phyloP scores from a whole-genome alignment of 768 basidiomycete species.

The Cystoderma amianthinum region DNA sequence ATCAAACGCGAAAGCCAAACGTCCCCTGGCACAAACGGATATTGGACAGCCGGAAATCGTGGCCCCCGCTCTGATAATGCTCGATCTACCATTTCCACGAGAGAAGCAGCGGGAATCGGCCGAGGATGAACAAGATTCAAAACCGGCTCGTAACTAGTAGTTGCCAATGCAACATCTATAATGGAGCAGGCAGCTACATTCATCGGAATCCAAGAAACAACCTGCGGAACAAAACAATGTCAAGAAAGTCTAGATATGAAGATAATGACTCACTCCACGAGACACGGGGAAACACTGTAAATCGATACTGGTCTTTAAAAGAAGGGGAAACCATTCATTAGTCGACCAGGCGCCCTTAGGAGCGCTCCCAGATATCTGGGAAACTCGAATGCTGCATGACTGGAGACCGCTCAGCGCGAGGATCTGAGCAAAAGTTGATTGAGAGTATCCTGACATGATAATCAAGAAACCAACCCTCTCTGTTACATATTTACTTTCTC shows the following conservation, averaged over 20 bases:
- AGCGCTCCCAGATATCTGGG: background rate
- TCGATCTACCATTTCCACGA: constrained; percentile 9
- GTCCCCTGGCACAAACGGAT: background rate
- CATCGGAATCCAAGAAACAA: constrained; percentile 7
- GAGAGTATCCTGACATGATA: background rate
- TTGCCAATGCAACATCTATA: constrained; percentile 20
- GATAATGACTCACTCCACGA: background rate
- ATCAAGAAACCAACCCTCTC: constrained; percentile 8
- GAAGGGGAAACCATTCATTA: background rate
- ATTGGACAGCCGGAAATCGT: background rate
- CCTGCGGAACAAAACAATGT: background rate
- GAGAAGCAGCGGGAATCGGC: constrained; percentile 21
- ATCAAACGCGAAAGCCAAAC: background rate
- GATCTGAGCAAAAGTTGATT: background rate
- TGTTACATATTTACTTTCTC: constrained; percentile 13
- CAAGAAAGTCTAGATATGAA: background rate
- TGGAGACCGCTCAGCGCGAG: background rate
- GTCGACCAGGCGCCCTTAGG: background rate
- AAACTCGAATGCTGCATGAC: background rate
- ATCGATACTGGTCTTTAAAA: background rate
- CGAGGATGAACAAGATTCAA: constrained; percentile 28
- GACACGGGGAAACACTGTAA: background rate
- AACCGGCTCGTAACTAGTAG: constrained; percentile 9
- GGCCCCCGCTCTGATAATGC: background rate
- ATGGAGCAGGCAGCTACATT: constrained; percentile 17